Percentiles rank a stretch among this genome's conserved stretches.
These are phyloP conservation scores for Teratosphaeria viscida DNA, from an alignment of 2,329 filamentous ascomycete species.

Conservation along the genomic window DNA sequence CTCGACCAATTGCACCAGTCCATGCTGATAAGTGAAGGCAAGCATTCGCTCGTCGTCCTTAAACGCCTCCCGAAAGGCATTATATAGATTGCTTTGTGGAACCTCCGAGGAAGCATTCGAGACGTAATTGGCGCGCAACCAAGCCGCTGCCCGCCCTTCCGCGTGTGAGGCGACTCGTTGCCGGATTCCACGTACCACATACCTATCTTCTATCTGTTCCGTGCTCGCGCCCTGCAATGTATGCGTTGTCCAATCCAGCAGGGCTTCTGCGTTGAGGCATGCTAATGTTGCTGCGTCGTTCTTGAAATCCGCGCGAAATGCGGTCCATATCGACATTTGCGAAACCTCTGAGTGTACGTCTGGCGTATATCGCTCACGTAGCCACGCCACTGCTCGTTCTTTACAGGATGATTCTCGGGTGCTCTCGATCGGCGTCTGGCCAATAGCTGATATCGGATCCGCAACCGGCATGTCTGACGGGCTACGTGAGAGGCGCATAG, in stretches of 20 bases:
- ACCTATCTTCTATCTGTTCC: not conserved
- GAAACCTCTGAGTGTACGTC: not conserved
- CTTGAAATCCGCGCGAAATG: not conserved
- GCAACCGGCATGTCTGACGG: too few relatives aligned
- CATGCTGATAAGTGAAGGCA: not conserved
- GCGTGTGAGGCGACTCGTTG: not conserved
- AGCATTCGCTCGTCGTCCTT: not conserved
- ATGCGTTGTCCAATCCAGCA: not conserved
- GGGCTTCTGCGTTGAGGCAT: not conserved
- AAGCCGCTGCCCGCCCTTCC: not conserved
- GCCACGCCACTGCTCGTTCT: not conserved
- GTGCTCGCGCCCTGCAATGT: not conserved
- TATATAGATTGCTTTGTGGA: not conserved
- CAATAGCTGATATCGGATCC: too few relatives aligned
- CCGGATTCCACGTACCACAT: not conserved
- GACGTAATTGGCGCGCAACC: not conserved
- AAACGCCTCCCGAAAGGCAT: not conserved
- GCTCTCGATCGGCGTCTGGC: too few relatives aligned
- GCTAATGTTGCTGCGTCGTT: not conserved
- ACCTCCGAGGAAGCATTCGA: not conserved
- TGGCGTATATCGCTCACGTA: not conserved
- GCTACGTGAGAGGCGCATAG: too few relatives aligned
- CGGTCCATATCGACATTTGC: not conserved
- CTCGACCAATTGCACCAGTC: not conserved
- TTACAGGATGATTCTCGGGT: not conserved